phyloP scores from a whole-genome alignment of 2,329 filamentous ascomycete species.

The Microdochium nivale region DNA sequence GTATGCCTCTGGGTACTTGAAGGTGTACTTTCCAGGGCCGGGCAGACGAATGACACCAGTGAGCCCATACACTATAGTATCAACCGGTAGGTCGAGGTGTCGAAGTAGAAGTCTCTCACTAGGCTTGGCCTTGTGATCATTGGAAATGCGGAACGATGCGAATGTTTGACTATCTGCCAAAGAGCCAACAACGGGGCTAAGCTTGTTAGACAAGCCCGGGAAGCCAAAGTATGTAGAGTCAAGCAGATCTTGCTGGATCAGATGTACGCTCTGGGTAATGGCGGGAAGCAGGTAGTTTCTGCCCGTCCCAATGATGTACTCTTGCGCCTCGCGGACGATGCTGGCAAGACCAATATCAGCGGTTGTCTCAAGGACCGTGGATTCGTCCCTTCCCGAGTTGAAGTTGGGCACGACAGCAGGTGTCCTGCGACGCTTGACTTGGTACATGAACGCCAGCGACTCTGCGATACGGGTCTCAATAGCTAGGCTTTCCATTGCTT shows the following conservation, averaged over 20 bases:
- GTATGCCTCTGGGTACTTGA: background rate
- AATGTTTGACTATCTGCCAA: background rate
- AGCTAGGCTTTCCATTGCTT: background rate
- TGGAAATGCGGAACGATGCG: background rate
- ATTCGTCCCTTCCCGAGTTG: background rate
- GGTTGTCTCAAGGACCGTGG: background rate
- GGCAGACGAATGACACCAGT: background rate
- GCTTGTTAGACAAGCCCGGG: background rate
- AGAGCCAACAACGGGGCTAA: background rate
- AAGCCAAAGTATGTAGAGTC: background rate
- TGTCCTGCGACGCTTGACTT: background rate
- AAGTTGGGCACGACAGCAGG: background rate
- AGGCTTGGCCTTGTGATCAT: background rate
- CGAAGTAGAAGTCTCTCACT: background rate
- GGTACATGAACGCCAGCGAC: background rate
- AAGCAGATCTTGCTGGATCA: background rate
- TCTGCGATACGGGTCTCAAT: background rate
- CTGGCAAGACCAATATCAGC: background rate
- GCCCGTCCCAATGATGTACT: background rate
- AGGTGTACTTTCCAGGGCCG: background rate
- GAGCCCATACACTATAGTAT: background rate
- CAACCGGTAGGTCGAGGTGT: background rate
- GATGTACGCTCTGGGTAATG: background rate
- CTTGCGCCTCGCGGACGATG: background rate
- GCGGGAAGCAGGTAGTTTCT: background rate